phyloP scores from a whole-genome alignment of 202 grass and related monocot species.

The Brachypodium distachyon region DNA sequence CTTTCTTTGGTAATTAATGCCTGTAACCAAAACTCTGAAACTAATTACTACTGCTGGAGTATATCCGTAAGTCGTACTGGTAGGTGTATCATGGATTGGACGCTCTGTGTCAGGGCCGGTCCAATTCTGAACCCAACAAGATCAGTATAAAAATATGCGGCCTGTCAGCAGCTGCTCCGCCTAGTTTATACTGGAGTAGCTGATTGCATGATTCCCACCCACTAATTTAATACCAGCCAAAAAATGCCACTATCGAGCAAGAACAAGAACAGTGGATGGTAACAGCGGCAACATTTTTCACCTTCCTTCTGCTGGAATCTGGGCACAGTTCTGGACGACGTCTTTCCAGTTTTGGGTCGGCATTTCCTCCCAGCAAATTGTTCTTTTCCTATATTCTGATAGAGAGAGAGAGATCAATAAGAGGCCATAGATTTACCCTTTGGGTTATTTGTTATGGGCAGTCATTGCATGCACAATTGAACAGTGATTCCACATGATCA shows the following conservation, averaged over 20 bases:
- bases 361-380: background rate
- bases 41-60: too few relatives aligned
- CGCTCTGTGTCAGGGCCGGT: background rate
- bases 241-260: background rate
- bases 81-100: too few relatives aligned
- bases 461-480: background rate
- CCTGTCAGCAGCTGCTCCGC: background rate
- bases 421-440: background rate
- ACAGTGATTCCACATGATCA: conserved; percentile 1
- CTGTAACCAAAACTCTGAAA: background rate
- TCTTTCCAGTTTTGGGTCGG: background rate
- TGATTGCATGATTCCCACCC: background rate
- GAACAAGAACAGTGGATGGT: background rate
- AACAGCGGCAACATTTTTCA: background rate
- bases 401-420: background rate
- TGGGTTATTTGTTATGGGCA: background rate
- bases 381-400: background rate
- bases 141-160: background rate
- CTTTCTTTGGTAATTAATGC: background rate
- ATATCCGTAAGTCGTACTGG: background rate
- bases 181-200: background rate
- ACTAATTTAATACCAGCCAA: background rate
- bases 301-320: background rate
- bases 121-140: background rate
- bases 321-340: background rate